Conservation (phyloP, 108 stramenopile genomes). For the Pseudonitzschia pungens region DNA sequence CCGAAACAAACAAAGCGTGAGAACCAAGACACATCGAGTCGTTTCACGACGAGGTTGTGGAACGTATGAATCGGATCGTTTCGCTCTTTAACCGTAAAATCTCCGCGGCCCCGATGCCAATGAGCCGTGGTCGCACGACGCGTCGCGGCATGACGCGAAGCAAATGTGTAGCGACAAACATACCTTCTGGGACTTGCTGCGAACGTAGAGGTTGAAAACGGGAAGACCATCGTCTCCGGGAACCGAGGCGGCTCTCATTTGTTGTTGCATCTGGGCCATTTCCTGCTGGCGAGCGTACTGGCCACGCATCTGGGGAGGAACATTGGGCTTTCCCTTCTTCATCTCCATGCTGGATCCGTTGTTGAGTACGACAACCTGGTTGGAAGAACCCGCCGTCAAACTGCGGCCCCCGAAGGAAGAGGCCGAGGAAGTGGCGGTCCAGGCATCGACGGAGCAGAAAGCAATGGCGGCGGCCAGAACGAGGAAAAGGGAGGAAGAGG, state of each 20-base stretch:
- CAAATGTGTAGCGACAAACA: conserved; percentile 22
- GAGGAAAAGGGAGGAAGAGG: conserved; percentile 7
- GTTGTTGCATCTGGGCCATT: conserved; percentile 60
- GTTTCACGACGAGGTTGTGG: too few species aligned
- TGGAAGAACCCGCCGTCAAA: not conserved
- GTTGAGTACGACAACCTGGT: conserved; percentile 4
- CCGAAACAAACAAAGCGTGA: not conserved
- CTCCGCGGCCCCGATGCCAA: too few species aligned
- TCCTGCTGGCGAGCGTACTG: conserved; percentile 69
- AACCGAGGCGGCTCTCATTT: conserved; percentile 65
- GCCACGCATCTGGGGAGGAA: conserved; percentile 74
- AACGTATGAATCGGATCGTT: too few species aligned
- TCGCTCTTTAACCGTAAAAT: too few species aligned
- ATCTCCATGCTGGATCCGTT: conserved; percentile 43
- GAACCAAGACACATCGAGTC: too few species aligned
- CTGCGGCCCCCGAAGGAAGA: conserved; percentile 18
- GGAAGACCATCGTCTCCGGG: conserved; percentile 82
- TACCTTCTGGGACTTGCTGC: conserved; percentile 73
- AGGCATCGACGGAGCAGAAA: conserved; percentile 14
- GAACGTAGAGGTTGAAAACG: conserved; percentile 82
- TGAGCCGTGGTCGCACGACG: too few species aligned
- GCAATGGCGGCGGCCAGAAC: conserved; percentile 2
- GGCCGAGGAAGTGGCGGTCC: conserved; percentile 10
- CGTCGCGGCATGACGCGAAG: too few species aligned
- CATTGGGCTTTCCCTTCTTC: conserved; percentile 85